Evolutionary conservation across 2,329 filamentous ascomycete genomes (phyloP), one percentile per base, ranked within the genome.

Genomic region (Gnomoniopsis sp.): DNA sequence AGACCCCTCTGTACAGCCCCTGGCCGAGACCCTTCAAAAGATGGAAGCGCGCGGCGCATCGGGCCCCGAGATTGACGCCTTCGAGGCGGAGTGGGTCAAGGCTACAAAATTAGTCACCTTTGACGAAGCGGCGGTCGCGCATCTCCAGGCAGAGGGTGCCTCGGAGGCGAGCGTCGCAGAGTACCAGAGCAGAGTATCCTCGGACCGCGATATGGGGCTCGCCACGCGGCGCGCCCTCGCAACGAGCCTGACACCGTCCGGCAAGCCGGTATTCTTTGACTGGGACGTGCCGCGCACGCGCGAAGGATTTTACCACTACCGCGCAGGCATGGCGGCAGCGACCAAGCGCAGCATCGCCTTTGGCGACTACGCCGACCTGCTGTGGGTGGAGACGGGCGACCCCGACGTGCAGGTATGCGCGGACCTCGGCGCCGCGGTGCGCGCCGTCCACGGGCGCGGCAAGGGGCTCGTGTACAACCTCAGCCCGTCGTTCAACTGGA

Each of bases 401-500:
- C 93, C 95, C 22, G 88, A 86, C 65, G 91, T 98, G 12, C 74
- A 84, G 53, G 90, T 96, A 36, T 91, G 91, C 0, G 79, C 83
- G 3, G 79, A 82, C 53, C 91, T 99, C 53, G 90, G 90, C 14
- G 82, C 83, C 12, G 84, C 91, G 49, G 95, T 99, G 61, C 86
- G 89, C 56, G 75, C 78, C 0, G 78, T 76, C 3, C 79, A 85
- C 67, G 44, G 44, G 21, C 91, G 92, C 0, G 86, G 85, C 61
- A 98, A 98, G 82, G 89, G 90, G 38, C 83, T 99, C 23, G 93
- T 98, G 0, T 99, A 99, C 78, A 99, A 99, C 77, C 83, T 99
- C 1, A 93, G 88, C 4, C 95, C 95, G 1, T 96, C 91, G 10
- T 99, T 99, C 83, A 98, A 99, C 80, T 99, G 95, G 95, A 95